Evolutionary conservation across 2,329 filamentous ascomycete genomes (phyloP), one percentile per base, ranked within the genome.

Genomic region (Metarhizium brunneum): DNA sequence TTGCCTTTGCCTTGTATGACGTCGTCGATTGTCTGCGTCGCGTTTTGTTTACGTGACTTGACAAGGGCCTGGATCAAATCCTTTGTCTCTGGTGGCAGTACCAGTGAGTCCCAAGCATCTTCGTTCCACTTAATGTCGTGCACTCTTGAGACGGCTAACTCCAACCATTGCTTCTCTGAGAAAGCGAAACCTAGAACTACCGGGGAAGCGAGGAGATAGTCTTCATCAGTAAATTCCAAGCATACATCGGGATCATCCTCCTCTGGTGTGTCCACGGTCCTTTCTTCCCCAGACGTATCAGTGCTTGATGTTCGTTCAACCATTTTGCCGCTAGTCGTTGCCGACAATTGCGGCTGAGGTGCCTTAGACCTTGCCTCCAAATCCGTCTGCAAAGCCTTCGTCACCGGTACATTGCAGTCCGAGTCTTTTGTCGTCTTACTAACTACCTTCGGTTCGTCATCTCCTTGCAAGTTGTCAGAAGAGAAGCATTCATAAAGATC

Each of bases 181-280:
- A 96, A 95, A 1, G 89, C 83, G 63, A 95, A 96, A 0, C 91
- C 92, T 2, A 95, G 79, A 0, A 95, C 88, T 0, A 95, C 85
- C 0, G 91, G 87, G 2, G 88, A 92, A 2, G 90, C 85, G 51
- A 95, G 86, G 6, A 96, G 75, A 29, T 94, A 86, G 62, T 96
- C 88, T 59, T 95, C 90, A 51, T 94, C 88, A 0, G 80, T 87
- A 67, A 94, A 92, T 20, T 81, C 75, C 1, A 78, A 78, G 16
- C 63, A 7, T 50, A 45, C 16, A 61, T 58, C 11, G 61, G 38
- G 29, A 14, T 57, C 45, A 14, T 63, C 62, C 13, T 61, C 58
- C 11, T 56, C 47, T 10, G 58, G 52, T 5, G 57, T 57, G 7
- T 56, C 53, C 6, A 54, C 38, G 3, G 52, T 40, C 25, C 60